Percentiles rank a stretch among this genome's conserved stretches.
Evolutionary conservation across 441 rosid species (phyloP).

Genomic region (Mallotus japonicus): DNA sequence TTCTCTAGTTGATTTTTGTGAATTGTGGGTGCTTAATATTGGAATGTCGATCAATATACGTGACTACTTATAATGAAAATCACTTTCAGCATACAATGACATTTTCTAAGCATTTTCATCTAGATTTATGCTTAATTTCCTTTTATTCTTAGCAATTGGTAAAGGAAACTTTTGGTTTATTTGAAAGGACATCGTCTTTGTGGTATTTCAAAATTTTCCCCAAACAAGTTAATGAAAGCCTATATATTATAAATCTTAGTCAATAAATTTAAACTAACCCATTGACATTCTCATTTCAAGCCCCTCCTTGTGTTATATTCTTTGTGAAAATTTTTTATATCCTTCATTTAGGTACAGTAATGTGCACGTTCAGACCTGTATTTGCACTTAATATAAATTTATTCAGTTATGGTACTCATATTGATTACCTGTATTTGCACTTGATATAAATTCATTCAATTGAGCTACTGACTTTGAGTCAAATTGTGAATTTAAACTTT

Average conservation of each 20-base stretch:
- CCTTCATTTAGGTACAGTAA: not conserved
- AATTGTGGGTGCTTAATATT: not conserved
- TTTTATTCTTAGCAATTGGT: not conserved
- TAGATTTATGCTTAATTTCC: not conserved
- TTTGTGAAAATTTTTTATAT: not conserved
- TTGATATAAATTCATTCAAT: not conserved
- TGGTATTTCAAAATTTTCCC: not conserved
- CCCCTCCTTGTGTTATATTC: not conserved
- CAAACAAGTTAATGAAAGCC: too few relatives aligned
- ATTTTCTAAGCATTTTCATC: not conserved
- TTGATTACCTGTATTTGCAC: not conserved
- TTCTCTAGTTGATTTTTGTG: not conserved
- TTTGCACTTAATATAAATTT: not conserved
- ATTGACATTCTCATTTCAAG: not conserved
- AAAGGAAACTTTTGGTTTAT: too few relatives aligned
- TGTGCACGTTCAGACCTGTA: not conserved
- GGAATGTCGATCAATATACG: not conserved
- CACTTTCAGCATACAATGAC: not conserved
- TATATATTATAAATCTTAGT: not conserved
- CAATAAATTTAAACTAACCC: not conserved
- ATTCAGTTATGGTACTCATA: not conserved
- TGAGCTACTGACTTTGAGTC: not conserved
- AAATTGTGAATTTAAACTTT: not conserved
- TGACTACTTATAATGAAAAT: not conserved
- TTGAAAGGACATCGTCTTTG: not conserved